A percentile compares a stretch with the other conserved stretches of the same genome.
These are phyloP conservation scores for Scenedesmus sp. DNA, from an alignment of 163 green algal species.

Conservation along the genomic window DNA sequence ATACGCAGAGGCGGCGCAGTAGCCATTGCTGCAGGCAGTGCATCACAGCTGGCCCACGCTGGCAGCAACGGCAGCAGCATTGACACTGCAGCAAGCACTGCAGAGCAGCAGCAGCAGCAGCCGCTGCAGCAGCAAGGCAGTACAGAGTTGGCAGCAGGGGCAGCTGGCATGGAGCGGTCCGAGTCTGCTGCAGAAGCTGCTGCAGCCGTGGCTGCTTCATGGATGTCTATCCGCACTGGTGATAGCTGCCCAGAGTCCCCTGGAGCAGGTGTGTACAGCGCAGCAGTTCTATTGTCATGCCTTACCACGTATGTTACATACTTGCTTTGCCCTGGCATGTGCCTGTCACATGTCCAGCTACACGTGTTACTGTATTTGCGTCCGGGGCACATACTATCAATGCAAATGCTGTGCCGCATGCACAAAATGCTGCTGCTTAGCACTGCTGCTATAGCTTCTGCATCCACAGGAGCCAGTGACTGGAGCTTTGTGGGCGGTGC, in stretches of 20 bases:
- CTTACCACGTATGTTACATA: too few species aligned
- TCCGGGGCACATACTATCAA: too few species aligned
- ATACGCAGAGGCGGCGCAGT: neutral
- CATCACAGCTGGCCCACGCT: neutral
- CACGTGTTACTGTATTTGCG: too few species aligned
- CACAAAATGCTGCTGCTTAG: neutral
- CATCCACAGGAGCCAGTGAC: neutral
- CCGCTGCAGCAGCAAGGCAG: slow-evolving; percentile 1
- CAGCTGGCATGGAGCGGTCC: neutral
- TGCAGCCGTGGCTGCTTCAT: slow-evolving; percentile 16
- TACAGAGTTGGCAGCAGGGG: neutral
- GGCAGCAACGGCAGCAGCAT: slow-evolving; percentile 13
- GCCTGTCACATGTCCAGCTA: too few species aligned
- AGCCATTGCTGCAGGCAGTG: neutral
- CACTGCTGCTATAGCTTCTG: neutral
- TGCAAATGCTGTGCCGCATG: too few species aligned
- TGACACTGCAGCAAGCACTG: neutral
- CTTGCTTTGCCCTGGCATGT: too few species aligned
- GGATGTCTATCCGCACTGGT: neutral
- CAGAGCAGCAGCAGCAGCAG: slow-evolving; percentile 1
- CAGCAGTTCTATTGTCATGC: neutral
- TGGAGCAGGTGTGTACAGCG: neutral
- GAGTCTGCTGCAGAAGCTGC: slow-evolving; percentile 11
- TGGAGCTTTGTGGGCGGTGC: neutral
- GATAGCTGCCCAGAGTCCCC: neutral